Evolutionary conservation across 2,329 filamentous ascomycete species (phyloP).

Genomic region (Dendrostoma leiphaemia): DNA sequence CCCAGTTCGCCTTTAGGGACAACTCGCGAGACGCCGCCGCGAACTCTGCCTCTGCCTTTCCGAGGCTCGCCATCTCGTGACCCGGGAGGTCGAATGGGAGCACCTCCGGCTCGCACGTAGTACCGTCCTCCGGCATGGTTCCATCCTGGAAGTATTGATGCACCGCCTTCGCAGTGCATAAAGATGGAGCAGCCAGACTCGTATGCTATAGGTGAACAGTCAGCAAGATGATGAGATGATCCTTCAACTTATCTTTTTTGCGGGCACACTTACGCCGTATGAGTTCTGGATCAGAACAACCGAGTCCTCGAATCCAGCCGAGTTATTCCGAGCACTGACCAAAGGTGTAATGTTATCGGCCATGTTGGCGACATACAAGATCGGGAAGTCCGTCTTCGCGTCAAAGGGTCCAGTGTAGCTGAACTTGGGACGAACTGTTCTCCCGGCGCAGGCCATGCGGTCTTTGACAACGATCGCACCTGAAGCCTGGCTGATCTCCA

Average conservation of each 20-base stretch:
- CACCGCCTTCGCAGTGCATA: slow-evolving; percentile 41
- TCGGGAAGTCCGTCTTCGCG: slow-evolving; percentile 37
- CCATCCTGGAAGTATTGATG: slow-evolving; percentile 45
- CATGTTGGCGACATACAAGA: slow-evolving; percentile 41
- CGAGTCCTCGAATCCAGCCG: slow-evolving; percentile 41
- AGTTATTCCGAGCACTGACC: slow-evolving; percentile 41
- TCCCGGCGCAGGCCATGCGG: slow-evolving; percentile 38
- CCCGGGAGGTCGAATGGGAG: slow-evolving; percentile 36
- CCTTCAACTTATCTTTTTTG: too few species aligned
- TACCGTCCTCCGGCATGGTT: slow-evolving; percentile 40
- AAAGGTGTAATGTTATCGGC: slow-evolving; percentile 47
- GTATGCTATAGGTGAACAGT: slow-evolving; percentile 41
- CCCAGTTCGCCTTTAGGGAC: slow-evolving; percentile 13
- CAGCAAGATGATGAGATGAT: not conserved
- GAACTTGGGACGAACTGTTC: slow-evolving; percentile 37
- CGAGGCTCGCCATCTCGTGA: not conserved
- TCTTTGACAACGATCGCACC: slow-evolving; percentile 44
- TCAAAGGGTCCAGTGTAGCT: slow-evolving; percentile 32
- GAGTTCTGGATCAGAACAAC: slow-evolving; percentile 47
- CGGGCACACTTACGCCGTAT: slow-evolving; percentile 44
- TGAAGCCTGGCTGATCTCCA: slow-evolving; percentile 36
- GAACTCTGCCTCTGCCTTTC: slow-evolving; percentile 5
- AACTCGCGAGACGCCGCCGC: slow-evolving; percentile 13
- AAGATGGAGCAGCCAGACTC: slow-evolving; percentile 41
- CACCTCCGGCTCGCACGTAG: slow-evolving; percentile 45